Base-by-base conservation (phyloP, 352 stramenopile genomes). In the Phytopythium sindhum region DNA sequence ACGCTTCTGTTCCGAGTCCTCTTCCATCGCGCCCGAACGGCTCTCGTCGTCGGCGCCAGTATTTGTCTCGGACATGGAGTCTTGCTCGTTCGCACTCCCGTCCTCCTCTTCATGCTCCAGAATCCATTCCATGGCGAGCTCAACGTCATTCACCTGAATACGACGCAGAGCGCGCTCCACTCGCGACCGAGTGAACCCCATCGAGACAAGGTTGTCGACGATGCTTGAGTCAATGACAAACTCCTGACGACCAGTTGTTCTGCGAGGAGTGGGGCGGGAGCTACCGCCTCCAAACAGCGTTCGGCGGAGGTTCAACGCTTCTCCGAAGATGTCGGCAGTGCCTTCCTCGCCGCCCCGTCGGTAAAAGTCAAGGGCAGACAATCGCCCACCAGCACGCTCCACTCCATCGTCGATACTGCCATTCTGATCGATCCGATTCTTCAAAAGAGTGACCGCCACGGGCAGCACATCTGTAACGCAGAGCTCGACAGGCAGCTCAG, bases 121-220 rank as follows among this genome's bases (percentile, higher is more conserved):
- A 31, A 98, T 91, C 83, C 97, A 99, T 66, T 99, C 96, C 95
- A 98, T 98, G 1, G 91, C 97, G 42, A 98, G 68, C 66, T 99
- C 96, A 4, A 98, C 78, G 57, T 95, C 84, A 61, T 98, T 98
- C 15, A 91, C 79, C 71, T 93, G 78, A 33, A 93, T 88, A 37
- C 82, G 80, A 41, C 96, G 90, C 33, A 99, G 73, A 12, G 95
- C 95, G 70, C 89, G 86, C 61, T 98, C 75, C 14, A 98, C 91
- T 58, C 96, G 88, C 42, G 91, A 68, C 24, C 94, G 81, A 21
- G 70, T 72, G 63, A 99, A 99, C 21, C 97, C 97, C 97, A 99
- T 99, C 12, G 97, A 96, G 23, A 88, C 83, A 19, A 99, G 77
- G 39, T 80, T 93, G n/a, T 95, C 84, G 15, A 98, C 90, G 51